These are phyloP conservation scores for Daldinia decipiens DNA, from an alignment of 495 filamentous ascomycete species.

Conservation along the genomic window DNA sequence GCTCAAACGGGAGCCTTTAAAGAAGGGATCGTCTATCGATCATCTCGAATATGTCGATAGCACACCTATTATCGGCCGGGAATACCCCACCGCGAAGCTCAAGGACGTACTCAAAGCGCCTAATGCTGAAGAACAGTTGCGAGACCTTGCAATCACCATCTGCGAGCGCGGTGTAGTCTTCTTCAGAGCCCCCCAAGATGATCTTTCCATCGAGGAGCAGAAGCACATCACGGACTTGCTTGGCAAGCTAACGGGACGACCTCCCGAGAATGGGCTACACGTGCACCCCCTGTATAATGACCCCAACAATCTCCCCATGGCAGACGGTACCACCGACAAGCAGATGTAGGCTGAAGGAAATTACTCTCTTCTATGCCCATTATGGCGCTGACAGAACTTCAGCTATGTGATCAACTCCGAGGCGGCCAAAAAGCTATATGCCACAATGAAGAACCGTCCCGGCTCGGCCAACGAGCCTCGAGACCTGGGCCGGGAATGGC, in stretches of 20 bases:
- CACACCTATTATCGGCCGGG: slow-evolving; percentile 74
- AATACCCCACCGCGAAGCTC: slow-evolving; percentile 69
- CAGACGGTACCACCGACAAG: slow-evolving; percentile 53
- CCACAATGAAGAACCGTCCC: slow-evolving; percentile 52
- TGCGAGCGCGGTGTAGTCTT: slow-evolving; percentile 72
- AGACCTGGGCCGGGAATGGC: slow-evolving; percentile 56
- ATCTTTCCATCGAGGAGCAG: slow-evolving; percentile 53
- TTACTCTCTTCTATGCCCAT: not conserved
- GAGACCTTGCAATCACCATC: slow-evolving; percentile 67
- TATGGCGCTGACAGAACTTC: not conserved
- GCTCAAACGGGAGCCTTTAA: slow-evolving; percentile 45
- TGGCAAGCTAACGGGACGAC: slow-evolving; percentile 55
- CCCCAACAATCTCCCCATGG: slow-evolving; percentile 55
- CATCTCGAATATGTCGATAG: slow-evolving; percentile 70
- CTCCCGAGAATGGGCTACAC: slow-evolving; percentile 55
- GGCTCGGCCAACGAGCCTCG: slow-evolving; percentile 47
- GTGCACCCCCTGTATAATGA: slow-evolving; percentile 58
- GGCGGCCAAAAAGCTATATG: slow-evolving; percentile 57
- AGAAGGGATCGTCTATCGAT: slow-evolving; percentile 62
- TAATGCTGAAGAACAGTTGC: slow-evolving; percentile 72
- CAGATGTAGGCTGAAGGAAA: slow-evolving; percentile 45
- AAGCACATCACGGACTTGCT: slow-evolving; percentile 55
- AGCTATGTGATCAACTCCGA: slow-evolving; percentile 61
- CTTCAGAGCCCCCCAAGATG: slow-evolving; percentile 59
- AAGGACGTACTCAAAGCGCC: slow-evolving; percentile 67